Evolutionary conservation across 2,329 filamentous ascomycete species (phyloP).

Genomic region (Aspergillus calidoustus): DNA sequence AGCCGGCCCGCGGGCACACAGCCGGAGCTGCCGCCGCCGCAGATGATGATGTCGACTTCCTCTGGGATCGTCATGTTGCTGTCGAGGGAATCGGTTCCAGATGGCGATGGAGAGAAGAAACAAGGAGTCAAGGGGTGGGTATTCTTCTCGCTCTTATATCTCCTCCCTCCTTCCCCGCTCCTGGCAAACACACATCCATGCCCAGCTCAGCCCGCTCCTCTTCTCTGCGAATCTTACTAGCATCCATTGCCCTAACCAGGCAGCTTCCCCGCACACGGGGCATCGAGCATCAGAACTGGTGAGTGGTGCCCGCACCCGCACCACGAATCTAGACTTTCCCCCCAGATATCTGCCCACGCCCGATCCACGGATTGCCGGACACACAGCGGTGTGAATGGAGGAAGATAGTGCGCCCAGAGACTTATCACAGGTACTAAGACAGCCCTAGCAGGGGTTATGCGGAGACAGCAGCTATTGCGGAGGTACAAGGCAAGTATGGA

Average conservation of each 20-base stretch:
- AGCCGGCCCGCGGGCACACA: constrained; percentile 54
- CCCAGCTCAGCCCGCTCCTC: neutral
- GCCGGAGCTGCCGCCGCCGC: constrained; percentile 69
- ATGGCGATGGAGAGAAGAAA: neutral
- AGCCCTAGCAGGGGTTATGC: neutral
- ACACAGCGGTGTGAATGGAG: neutral
- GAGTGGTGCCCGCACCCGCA: neutral
- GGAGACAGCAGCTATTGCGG: neutral
- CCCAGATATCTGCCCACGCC: neutral
- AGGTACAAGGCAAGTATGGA: neutral
- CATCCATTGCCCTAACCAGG: too few species aligned
- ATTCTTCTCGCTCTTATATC: neutral
- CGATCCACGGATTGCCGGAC: neutral
- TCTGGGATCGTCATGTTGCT: constrained; percentile 66
- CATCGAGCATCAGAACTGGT: neutral
- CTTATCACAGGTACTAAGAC: neutral
- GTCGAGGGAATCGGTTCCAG: neutral
- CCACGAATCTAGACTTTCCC: neutral
- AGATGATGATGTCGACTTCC: constrained; percentile 81
- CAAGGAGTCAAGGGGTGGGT: neutral
- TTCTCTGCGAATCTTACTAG: neutral
- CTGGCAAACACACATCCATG: neutral
- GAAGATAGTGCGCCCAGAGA: neutral
- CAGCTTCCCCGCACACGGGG: neutral
- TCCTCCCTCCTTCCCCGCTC: neutral